These are phyloP conservation scores for Turritis glabra DNA, from an alignment of 345 rosid genomes.

Conservation along the genomic window DNA sequence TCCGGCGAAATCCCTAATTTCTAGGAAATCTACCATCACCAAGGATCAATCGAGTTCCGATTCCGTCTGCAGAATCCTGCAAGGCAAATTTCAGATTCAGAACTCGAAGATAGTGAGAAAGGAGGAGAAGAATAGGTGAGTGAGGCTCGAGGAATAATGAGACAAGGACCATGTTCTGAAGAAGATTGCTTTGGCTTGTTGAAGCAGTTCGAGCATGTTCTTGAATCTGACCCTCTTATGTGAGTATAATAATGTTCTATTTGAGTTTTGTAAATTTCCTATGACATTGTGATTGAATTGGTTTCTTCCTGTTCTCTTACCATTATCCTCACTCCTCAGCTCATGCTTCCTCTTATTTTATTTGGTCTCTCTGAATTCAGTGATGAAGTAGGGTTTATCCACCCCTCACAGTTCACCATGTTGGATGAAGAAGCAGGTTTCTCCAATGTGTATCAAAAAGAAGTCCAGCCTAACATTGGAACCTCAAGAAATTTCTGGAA, in stretches of 20 bases:
- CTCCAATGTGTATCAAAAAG: conserved; percentile 18
- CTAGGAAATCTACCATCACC: not conserved
- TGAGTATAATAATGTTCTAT: conserved; percentile 35
- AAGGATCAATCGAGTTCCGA: not conserved
- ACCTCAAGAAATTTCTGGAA: conserved; percentile 53
- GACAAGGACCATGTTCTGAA: conserved; percentile 30
- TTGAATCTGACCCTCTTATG: conserved; percentile 80
- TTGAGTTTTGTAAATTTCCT: not conserved
- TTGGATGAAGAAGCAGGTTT: conserved; percentile 46
- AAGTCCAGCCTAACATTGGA: conserved; percentile 12
- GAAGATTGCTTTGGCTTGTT: conserved; percentile 41
- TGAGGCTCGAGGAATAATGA: conserved; percentile 35
- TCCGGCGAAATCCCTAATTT: not conserved
- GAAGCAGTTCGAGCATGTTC: conserved; percentile 55
- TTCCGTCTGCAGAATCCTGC: not conserved
- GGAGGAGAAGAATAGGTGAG: no score
- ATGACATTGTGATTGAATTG: not conserved
- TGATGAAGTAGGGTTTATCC: conserved; percentile 86
- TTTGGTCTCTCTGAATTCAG: conserved; percentile 41
- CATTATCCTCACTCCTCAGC: not conserved
- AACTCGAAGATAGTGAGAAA: not conserved
- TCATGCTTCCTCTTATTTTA: not conserved
- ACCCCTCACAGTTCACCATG: conserved; percentile 72
- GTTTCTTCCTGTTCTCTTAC: not conserved
- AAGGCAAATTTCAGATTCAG: not conserved